A percentile compares a stretch with the other conserved stretches of the same genome.
Evolutionary conservation across 441 rosid species (phyloP).

Genomic region (Rhodomyrtus psidioides): DNA sequence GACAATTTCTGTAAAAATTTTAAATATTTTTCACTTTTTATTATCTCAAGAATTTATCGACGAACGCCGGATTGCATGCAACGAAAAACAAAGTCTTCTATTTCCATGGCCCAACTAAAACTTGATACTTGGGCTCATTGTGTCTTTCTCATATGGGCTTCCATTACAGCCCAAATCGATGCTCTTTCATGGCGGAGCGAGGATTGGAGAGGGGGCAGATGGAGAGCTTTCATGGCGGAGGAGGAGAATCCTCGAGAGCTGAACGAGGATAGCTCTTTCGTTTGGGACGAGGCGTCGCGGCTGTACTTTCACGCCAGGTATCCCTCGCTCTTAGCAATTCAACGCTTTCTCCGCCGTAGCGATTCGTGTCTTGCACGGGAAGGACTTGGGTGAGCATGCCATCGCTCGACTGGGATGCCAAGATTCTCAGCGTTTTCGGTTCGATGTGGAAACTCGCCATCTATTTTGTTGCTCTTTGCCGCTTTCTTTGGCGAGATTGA

Average conservation of each 20-base stretch:
- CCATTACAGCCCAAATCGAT: neutral
- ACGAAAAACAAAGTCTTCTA: neutral
- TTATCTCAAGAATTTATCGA: neutral
- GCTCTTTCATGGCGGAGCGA: neutral
- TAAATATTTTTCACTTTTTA: neutral
- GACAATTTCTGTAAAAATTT: neutral
- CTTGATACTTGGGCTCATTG: neutral
- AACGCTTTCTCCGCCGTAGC: neutral
- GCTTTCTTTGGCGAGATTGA: neutral
- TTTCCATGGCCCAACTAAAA: neutral
- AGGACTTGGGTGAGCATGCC: neutral
- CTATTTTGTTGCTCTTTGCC: neutral
- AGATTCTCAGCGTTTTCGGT: neutral
- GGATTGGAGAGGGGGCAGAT: neutral
- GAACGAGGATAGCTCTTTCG: constrained; percentile 29
- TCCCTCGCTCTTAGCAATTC: neutral
- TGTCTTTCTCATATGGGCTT: neutral
- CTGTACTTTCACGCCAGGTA: constrained; percentile 77
- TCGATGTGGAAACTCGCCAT: neutral
- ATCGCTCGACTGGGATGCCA: neutral
- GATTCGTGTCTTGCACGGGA: neutral
- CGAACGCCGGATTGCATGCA: neutral
- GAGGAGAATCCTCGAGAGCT: neutral
- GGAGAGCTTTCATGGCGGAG: neutral
- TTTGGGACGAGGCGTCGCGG: constrained; percentile 61